phyloP scores from a whole-genome alignment of 169 alveolate genomes.

The Eimeria praecox region DNA sequence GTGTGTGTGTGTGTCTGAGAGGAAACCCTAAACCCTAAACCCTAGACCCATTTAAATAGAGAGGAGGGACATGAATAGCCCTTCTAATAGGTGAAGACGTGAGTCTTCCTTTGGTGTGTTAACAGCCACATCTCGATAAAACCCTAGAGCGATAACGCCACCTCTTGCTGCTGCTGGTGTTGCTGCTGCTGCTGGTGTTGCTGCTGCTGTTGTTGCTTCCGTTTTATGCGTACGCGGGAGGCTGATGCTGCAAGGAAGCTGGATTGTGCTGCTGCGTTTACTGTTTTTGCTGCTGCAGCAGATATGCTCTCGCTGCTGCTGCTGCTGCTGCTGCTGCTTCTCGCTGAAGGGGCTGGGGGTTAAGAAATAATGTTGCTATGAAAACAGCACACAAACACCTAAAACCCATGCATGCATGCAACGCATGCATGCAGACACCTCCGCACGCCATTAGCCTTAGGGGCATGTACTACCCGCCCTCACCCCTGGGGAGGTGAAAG shows the following conservation, averaged over 20 bases:
- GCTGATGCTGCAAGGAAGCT: not conserved
- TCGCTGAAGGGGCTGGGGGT: not conserved
- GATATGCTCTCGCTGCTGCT: not conserved
- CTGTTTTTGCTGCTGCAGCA: not conserved
- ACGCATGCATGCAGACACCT: no score
- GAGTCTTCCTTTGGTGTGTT: not conserved
- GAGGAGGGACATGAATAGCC: not conserved
- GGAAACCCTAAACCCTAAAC: not conserved
- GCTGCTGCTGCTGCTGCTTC: not conserved
- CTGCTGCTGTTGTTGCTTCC: not conserved
- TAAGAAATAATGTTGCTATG: no score
- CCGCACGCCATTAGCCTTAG: no score
- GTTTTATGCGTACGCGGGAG: not conserved
- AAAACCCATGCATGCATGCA: no score
- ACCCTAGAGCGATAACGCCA: no score
- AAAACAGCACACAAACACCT: no score
- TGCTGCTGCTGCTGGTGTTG: not conserved
- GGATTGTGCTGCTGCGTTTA: not conserved
- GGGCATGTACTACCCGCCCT: no score
- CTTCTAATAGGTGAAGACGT: not conserved
- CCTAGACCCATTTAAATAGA: not conserved
- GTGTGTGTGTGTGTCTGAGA: not conserved
- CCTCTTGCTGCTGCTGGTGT: not conserved
- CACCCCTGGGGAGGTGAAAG: no score
- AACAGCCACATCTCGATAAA: not conserved